Base-by-base conservation (phyloP, 108 stramenopile species). In the Cyclotella sp. region DNA sequence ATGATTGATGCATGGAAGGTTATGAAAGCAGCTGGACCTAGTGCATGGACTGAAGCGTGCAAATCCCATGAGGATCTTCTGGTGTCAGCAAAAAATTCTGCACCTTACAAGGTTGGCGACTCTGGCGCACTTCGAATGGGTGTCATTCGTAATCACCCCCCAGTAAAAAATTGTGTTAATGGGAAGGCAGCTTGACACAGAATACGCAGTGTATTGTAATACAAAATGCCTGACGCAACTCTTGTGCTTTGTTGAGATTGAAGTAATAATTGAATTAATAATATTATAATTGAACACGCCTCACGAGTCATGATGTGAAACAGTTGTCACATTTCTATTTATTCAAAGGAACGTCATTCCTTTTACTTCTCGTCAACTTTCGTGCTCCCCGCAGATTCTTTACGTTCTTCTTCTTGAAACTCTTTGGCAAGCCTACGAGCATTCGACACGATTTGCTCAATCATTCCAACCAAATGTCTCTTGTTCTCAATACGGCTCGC, bases 401-500 rank as follows among this genome's bases (percentile, higher is more conserved):
- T 42, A 28, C 27, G 26, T 54, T 76, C 75, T 67, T 76, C 81
- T 21, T 62, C 70, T 39, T 68, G 66, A 76, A 83, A 84, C 51
- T 87, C 82, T 39, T 69, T 67, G 19, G 92, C 90, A 54, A 93
- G 66, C 26, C 59, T 73, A 64, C 79, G 86, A 11, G 92, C 64
- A 55, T 64, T 74, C 28, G 88, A 73, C 43, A 95, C 87, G 30
- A 93, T 85, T 54, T 88, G 81, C 46, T 95, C 90, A 76, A 95
- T 81, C 91, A 93, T 92, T n/a, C 85, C 85, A 21, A 88, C 90
- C 27, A 92, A 75, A 72, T 92, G 88, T 62, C 95, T 72, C 85
- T 93, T 93, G 70, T 95, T 95, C 71, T 95, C 95, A 69, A 95
- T 95, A 18, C 95, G 81, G 69, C 90, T 91, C 9, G 88, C 92